Base-by-base conservation (phyloP, 805 yeast genomes). In the Candida takata region DNA sequence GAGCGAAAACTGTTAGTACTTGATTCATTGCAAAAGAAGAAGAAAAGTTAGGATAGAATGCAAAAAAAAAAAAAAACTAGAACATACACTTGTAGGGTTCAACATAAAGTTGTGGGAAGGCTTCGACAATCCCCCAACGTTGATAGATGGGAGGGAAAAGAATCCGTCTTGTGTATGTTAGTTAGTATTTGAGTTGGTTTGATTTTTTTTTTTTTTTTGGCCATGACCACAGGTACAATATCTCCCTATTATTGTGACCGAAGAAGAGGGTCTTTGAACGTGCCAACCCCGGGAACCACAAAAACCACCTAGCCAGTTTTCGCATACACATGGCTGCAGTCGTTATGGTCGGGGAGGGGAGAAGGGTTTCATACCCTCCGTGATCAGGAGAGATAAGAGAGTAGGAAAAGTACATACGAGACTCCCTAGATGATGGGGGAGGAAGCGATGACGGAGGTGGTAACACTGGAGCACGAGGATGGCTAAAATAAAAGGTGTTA, bases 401-500 rank as follows among this genome's bases (percentile, higher is more conserved):
- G 7, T 10, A 20, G 23, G 7, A 12, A 5, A 20, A 8, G 15
- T 30, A 51, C 55, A 18, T 42, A 49, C 55, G 50, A 15, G 53
- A 40, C 32, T 51, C 55, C 36, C 45, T 43, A n/a, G 47, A 28
- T 13, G 47, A 30, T 34, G 40, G 49, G 8, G 51, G 38, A 9
- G 54, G 51, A 10, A 49, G 42, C 3, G 49, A 39, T 9, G 74
- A 72, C 13, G 80, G 79, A 10, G 80, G 79, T 6, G 79, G 80
- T 42, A 74, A 61, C 13, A 74, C 77, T 9, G 79, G 79, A 6
- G 77, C 75, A 33, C 60, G 43, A 54, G 70, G 79, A 50, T 74
- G 77, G 46, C 78, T 72, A 10, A 20, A 42, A 33, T 8, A 14
- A 14, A 18, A 28, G 5, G 20, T 16, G 31, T 30, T 24, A 30